phyloP scores from a whole-genome alignment of 2,329 filamentous ascomycete species.

The Madurella fahalii region DNA sequence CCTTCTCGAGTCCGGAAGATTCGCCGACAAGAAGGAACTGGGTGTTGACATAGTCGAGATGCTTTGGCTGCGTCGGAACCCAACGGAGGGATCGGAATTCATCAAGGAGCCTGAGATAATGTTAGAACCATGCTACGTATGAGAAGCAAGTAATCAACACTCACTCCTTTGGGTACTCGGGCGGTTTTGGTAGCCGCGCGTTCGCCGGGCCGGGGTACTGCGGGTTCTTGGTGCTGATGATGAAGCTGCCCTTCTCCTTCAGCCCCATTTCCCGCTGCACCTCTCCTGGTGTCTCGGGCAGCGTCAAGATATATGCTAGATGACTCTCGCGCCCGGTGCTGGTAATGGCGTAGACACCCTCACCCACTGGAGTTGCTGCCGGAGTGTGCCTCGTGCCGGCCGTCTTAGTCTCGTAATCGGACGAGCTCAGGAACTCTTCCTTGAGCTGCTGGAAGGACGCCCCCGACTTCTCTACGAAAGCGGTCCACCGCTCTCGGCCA shows the following conservation, averaged over 20 bases:
- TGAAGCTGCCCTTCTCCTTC: constrained; percentile 67
- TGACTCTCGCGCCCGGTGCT: constrained; percentile 68
- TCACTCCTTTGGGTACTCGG: constrained; percentile 68
- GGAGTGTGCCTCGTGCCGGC: constrained; percentile 63
- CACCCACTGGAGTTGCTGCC: constrained; percentile 70
- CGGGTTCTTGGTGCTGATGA: constrained; percentile 78
- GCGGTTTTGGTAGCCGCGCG: constrained; percentile 57
- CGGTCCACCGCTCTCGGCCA: constrained; percentile 67
- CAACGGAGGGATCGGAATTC: constrained; percentile 67
- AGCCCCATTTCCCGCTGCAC: constrained; percentile 74
- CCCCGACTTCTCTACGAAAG: constrained; percentile 74
- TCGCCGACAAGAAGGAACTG: constrained; percentile 79
- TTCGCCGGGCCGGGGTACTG: constrained; percentile 61
- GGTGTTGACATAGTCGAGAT: constrained; percentile 69
- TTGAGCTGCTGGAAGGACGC: constrained; percentile 65
- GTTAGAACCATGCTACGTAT: not conserved
- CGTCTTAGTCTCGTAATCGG: constrained; percentile 73
- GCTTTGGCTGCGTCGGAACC: constrained; percentile 67
- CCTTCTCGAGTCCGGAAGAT: constrained; percentile 52
- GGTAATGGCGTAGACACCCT: constrained; percentile 81
- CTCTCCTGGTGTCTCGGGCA: constrained; percentile 64
- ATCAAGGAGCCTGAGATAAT: constrained; percentile 14
- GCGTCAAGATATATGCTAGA: constrained; percentile 73
- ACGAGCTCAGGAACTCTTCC: constrained; percentile 62
- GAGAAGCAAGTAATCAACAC: constrained; percentile 25